Conservation (phyloP, 495 filamentous ascomycete species). For the Talaromyces borbonicus region DNA sequence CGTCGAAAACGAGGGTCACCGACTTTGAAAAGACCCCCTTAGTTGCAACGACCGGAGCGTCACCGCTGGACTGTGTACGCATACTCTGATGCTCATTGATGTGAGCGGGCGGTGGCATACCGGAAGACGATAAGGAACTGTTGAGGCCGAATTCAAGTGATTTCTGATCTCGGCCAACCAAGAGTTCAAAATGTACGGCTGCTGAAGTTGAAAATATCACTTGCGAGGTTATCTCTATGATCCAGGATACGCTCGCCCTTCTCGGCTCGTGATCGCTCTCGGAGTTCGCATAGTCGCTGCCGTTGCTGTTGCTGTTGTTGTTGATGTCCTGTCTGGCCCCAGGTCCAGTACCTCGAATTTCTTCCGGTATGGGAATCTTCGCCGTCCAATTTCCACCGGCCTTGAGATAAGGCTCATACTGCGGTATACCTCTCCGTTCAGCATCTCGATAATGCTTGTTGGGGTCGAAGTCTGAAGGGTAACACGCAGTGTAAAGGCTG, state of each 20-base stretch:
- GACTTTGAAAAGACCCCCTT: slow-evolving; percentile 76
- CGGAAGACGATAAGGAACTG: slow-evolving; percentile 29
- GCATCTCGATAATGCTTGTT: slow-evolving; percentile 58
- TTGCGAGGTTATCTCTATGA: slow-evolving; percentile 85
- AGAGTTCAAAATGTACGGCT: slow-evolving; percentile 79
- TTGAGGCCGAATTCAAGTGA: slow-evolving; percentile 54
- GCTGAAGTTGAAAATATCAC: slow-evolving; percentile 84
- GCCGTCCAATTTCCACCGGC: slow-evolving; percentile 80
- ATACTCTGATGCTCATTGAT: slow-evolving; percentile 55
- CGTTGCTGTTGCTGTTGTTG: background rate
- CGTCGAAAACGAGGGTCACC: slow-evolving; percentile 67
- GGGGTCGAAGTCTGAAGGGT: slow-evolving; percentile 69
- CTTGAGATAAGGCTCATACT: slow-evolving; percentile 94
- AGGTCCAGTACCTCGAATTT: slow-evolving; percentile 46
- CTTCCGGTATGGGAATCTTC: slow-evolving; percentile 62
- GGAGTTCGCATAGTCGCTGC: slow-evolving; percentile 15
- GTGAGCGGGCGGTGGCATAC: slow-evolving; percentile 50
- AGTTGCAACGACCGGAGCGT: slow-evolving; percentile 39
- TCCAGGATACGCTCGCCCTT: slow-evolving; percentile 60
- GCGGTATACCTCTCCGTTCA: slow-evolving; percentile 55
- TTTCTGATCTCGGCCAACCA: slow-evolving; percentile 78
- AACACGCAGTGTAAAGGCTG: slow-evolving; percentile 75
- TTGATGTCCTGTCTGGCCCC: background rate
- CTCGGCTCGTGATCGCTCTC: slow-evolving; percentile 16
- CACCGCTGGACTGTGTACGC: slow-evolving; percentile 39